These are phyloP conservation scores for Bullera alba DNA, from an alignment of 768 basidiomycete genomes.

Conservation along the genomic window DNA sequence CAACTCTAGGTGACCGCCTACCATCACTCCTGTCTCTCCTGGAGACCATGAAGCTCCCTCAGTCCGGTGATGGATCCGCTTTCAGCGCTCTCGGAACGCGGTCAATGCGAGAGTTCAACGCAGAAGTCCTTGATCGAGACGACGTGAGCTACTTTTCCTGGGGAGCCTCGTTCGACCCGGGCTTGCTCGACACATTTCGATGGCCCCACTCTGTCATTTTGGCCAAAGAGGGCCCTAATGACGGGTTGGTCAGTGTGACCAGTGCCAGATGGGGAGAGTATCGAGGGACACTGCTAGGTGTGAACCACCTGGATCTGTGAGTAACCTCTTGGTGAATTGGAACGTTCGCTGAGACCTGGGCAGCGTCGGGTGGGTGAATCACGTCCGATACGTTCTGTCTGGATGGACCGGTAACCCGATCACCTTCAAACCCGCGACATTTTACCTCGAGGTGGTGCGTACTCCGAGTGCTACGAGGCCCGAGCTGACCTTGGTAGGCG, in stretches of 20 bases:
- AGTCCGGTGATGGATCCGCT: constrained; percentile 89
- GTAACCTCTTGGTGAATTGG: constrained; percentile 7
- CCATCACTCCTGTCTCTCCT: constrained; percentile 52
- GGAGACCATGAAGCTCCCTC: constrained; percentile 70
- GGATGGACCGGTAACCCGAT: constrained; percentile 83
- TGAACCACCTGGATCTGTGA: constrained; percentile 65
- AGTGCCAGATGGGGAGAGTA: constrained; percentile 94
- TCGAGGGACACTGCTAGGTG: constrained; percentile 80
- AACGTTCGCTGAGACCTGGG: constrained; percentile 1
- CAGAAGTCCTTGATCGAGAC: constrained; percentile 68
- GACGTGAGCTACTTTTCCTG: constrained; percentile 87
- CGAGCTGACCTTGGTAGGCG: constrained; percentile 13
- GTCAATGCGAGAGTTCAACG: constrained; percentile 83
- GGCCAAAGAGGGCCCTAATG: constrained; percentile 84
- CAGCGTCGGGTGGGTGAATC: constrained; percentile 80
- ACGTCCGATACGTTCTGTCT: constrained; percentile 79
- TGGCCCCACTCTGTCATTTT: constrained; percentile 68
- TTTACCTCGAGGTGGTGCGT: constrained; percentile 66
- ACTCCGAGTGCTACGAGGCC: neutral
- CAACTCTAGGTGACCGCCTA: constrained; percentile 40
- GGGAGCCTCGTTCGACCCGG: constrained; percentile 86
- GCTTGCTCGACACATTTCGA: constrained; percentile 81
- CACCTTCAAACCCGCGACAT: constrained; percentile 82
- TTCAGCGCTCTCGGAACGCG: constrained; percentile 79
- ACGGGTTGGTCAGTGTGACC: constrained; percentile 82